A percentile compares a stretch with the other conserved stretches of the same genome.
phyloP scores from a whole-genome alignment of 1,139 yeast species.

The Kodamaea ohmeri region DNA sequence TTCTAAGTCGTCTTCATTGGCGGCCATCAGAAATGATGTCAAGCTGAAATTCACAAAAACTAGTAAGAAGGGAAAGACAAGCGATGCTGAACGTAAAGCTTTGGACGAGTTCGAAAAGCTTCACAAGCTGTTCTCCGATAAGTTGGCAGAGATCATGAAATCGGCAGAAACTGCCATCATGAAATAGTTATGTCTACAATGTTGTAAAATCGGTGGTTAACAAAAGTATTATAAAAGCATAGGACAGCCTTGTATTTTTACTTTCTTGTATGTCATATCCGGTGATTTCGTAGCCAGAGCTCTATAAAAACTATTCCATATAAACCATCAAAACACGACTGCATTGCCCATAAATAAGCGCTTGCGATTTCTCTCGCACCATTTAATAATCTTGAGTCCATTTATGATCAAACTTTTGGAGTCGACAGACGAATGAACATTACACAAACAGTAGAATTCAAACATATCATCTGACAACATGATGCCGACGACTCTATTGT shows the following conservation, averaged over 20 bases:
- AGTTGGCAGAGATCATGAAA: conserved; percentile 57
- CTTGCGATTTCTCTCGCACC: conserved; percentile 39
- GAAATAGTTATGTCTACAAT: conserved; percentile 20
- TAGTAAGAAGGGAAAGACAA: conserved; percentile 47
- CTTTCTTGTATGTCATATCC: background rate
- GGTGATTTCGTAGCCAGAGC: background rate
- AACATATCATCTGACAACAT: conserved; percentile 36
- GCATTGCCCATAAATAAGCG: conserved; percentile 32
- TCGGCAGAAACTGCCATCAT: conserved; percentile 53
- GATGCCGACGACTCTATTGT: conserved; percentile 32
- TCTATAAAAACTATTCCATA: background rate
- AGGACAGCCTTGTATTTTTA: no score
- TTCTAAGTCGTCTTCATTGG: conserved; percentile 49
- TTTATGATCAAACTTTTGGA: conserved; percentile 34
- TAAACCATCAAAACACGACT: background rate
- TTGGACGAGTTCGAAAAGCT: conserved; percentile 62
- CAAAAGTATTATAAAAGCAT: background rate
- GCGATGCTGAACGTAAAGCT: conserved; percentile 53
- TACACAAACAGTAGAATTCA: conserved; percentile 41
- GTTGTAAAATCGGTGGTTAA: background rate
- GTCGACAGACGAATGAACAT: conserved; percentile 19
- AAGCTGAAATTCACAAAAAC: conserved; percentile 54
- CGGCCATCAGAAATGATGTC: conserved; percentile 59
- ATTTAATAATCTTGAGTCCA: conserved; percentile 34
- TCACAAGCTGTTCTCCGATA: conserved; percentile 60